Base-by-base conservation (phyloP, 371 early-diverging fungal genomes). In the Actinomucor elegans region DNA sequence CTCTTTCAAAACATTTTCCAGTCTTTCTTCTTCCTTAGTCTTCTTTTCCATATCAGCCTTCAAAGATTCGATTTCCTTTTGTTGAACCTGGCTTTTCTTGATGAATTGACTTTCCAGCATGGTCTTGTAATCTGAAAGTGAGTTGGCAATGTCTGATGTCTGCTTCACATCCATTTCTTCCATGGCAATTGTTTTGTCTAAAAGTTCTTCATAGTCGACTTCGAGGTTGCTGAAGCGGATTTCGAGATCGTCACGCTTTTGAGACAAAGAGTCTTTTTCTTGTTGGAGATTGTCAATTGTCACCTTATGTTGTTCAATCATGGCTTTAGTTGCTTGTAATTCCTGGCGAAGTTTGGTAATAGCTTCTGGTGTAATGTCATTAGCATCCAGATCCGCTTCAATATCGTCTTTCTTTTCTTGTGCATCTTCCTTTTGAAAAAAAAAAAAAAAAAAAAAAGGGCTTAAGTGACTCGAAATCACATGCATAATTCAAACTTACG, bases 201-300 rank as follows among this genome's bases (percentile, higher is more conserved):
- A 66, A 50, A 96, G 69, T 67, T 96, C 94, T 59, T 94, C 94
- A 64, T 94, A 97, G 63, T 97, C 97, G 12, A 75, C 57, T 64
- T 94, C 90, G 9, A 95, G 71, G 8, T 80, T 72, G 28, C 80
- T 77, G 34, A 92, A 76, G 41, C 89, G 83, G 42, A 66, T 50
- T 61, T 95, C 95, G 18, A 90, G 67, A 26, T 93, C 93, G 36
- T 79, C 79, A 21, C 83, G 77, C 71, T 87, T 86, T 35, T 66
- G 55, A 27, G 73, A 69, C 37, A 92, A 65, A 0, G 67, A 45
- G 7, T 84, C 85, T 46, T 87, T 88, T 58, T 88, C 85, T 43
- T 75, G 66, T 26, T 64, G 67, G n/a, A 92, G 77, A 41, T 87
- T 87, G 9, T 77, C 48, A 36, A 93, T 88, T 2, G 80, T 73